Conservation (phyloP, 1,284 basidiomycete species). For the Takashimella tepidaria region DNA sequence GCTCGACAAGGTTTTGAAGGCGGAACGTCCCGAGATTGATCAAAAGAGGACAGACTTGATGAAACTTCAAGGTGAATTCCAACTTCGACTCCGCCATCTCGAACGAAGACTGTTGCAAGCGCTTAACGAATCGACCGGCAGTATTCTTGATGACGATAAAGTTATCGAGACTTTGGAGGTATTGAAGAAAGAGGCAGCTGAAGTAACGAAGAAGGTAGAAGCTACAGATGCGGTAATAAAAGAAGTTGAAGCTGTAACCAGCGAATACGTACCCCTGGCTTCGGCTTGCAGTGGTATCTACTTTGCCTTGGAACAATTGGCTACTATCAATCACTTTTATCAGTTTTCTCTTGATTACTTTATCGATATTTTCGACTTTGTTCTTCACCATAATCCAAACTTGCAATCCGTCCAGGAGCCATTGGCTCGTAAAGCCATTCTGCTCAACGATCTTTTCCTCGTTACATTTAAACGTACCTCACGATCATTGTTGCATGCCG, state of each 20-base stretch:
- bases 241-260: constrained; percentile 92
- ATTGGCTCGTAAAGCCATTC: constrained; percentile 66
- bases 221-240: constrained; percentile 94
- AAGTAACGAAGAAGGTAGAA: constrained; percentile 94
- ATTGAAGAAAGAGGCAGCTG: constrained; percentile 93
- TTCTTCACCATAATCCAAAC: constrained; percentile 87
- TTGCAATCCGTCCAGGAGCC: constrained; percentile 73
- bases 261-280: constrained; percentile 89
- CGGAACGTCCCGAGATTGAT: constrained; percentile 95
- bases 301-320: constrained; percentile 93
- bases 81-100: constrained; percentile 81
- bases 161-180: constrained; percentile 97
- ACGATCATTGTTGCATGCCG: constrained; percentile 81
- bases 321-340: constrained; percentile 95
- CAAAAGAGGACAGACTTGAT: constrained; percentile 95
- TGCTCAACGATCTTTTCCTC: constrained; percentile 88
- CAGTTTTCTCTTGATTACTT: constrained; percentile 98
- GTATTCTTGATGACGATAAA: constrained; percentile 98
- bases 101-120: constrained; percentile 92
- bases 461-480: constrained; percentile 85
- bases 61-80: constrained; percentile 98
- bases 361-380: constrained; percentile 95
- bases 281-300: constrained; percentile 96
- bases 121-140: constrained; percentile 92
- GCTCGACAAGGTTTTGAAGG: constrained; percentile 92